phyloP scores from a whole-genome alignment of 2,329 filamentous ascomycete species.

The Phaeomoniella chlamydospora region DNA sequence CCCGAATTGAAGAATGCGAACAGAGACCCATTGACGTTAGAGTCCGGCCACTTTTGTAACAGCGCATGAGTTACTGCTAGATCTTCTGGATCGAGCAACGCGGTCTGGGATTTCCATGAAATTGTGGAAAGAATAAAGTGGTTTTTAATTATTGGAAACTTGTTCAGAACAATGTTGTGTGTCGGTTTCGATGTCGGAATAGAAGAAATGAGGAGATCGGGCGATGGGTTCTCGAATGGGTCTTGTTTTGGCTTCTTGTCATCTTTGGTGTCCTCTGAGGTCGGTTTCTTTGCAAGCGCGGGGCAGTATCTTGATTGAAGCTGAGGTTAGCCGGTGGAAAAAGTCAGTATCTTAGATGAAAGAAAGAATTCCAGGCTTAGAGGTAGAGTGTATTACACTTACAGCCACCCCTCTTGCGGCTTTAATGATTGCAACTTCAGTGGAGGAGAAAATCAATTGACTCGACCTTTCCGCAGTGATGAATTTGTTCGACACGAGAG shows the following conservation, averaged over 20 bases:
- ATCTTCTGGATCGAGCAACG: constrained; percentile 26
- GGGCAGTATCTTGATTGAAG: constrained; percentile 35
- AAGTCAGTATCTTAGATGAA: too few species aligned
- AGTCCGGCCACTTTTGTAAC: constrained; percentile 22
- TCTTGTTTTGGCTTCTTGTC: constrained; percentile 19
- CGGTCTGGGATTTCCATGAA: constrained; percentile 25
- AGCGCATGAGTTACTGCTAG: constrained; percentile 25
- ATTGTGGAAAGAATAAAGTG: constrained; percentile 35
- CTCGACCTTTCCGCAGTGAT: constrained; percentile 5
- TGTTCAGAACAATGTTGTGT: constrained; percentile 30
- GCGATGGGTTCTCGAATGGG: constrained; percentile 27
- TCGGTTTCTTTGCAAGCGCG: constrained; percentile 29
- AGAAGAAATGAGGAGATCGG: constrained; percentile 25
- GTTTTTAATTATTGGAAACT: constrained; percentile 32
- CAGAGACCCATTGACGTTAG: constrained; percentile 13
- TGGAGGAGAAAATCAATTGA: constrained; percentile 11
- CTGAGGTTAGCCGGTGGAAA: too few species aligned
- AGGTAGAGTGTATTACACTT: constrained; percentile 4
- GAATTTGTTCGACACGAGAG: constrained; percentile 8
- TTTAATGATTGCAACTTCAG: constrained; percentile 7
- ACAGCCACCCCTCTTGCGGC: constrained; percentile 6
- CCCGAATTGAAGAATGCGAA: constrained; percentile 37
- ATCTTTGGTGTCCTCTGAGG: constrained; percentile 4
- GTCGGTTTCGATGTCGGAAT: constrained; percentile 20
- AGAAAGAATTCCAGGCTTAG: too few species aligned